phyloP scores from a whole-genome alignment of 2,329 filamentous ascomycete genomes.

The Chrysoporthe austroafricana region DNA sequence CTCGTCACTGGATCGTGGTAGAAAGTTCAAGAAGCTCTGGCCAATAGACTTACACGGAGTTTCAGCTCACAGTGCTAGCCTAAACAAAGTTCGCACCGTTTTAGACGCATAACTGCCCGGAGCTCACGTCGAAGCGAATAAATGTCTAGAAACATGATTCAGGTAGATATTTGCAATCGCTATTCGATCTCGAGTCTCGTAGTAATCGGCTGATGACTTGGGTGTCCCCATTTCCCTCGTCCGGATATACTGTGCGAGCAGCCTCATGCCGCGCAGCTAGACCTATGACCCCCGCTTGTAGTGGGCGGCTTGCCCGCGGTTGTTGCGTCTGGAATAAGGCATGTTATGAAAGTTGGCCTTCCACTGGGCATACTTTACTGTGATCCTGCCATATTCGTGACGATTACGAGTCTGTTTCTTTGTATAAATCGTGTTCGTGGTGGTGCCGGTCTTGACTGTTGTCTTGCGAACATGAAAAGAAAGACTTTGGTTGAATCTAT shows the following conservation, averaged over 20 bases:
- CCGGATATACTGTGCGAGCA: background rate
- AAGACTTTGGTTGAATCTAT: too few species aligned
- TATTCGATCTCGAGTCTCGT: too few species aligned
- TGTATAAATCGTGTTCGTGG: background rate
- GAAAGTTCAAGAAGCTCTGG: background rate
- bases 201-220: background rate
- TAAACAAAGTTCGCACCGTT: background rate
- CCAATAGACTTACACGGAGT: slow-evolving; percentile 15
- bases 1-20: background rate
- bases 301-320: background rate
- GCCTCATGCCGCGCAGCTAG: background rate
- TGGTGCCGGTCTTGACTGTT: background rate
- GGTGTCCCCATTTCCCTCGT: background rate
- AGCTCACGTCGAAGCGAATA: background rate
- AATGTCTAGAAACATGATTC: background rate
- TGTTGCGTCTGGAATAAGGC: background rate
- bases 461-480: too few species aligned
- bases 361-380: background rate
- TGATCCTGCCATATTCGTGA: background rate
- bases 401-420: background rate
- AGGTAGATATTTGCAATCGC: background rate
- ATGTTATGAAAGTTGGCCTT: background rate
- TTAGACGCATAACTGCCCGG: background rate
- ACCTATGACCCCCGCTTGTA: background rate
- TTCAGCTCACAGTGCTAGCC: background rate